Percentiles rank a stretch among this genome's conserved stretches.
Conservation (phyloP, 164 flowering plant genomes). For the Pachysandra terminalis region DNA sequence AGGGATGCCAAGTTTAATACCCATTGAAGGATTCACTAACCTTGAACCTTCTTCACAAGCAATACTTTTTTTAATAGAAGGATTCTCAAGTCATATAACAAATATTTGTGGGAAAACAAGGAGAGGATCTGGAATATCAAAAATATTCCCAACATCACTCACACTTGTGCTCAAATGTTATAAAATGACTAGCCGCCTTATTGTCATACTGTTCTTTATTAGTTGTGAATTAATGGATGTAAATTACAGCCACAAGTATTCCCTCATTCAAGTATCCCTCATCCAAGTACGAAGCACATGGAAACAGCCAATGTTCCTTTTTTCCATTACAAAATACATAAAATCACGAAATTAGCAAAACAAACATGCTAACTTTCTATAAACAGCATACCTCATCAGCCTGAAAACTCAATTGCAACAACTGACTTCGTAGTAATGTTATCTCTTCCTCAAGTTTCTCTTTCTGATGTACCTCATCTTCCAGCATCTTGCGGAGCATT, state of each 20-base stretch:
- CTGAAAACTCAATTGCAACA: slow-evolving; percentile 78
- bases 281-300: no score
- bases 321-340: background rate
- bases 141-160: background rate
- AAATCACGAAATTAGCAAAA: background rate
- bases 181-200: background rate
- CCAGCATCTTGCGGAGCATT: slow-evolving; percentile 67
- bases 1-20: background rate
- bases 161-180: background rate
- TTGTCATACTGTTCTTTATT: background rate
- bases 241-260: no score
- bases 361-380: background rate
- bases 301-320: no score
- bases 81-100: background rate
- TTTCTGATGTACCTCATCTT: slow-evolving; percentile 68
- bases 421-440: slow-evolving; percentile 56
- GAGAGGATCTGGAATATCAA: background rate
- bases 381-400: slow-evolving; percentile 78
- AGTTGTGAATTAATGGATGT: background rate
- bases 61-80: background rate
- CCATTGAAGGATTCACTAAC: background rate
- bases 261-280: no score
- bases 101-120: background rate
- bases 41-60: background rate
- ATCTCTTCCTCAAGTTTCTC: slow-evolving; percentile 88